Percentiles rank a stretch among this genome's conserved stretches.
These are phyloP conservation scores for Sporobolomyces pararoseus DNA, from an alignment of 768 basidiomycete genomes.

Conservation along the genomic window DNA sequence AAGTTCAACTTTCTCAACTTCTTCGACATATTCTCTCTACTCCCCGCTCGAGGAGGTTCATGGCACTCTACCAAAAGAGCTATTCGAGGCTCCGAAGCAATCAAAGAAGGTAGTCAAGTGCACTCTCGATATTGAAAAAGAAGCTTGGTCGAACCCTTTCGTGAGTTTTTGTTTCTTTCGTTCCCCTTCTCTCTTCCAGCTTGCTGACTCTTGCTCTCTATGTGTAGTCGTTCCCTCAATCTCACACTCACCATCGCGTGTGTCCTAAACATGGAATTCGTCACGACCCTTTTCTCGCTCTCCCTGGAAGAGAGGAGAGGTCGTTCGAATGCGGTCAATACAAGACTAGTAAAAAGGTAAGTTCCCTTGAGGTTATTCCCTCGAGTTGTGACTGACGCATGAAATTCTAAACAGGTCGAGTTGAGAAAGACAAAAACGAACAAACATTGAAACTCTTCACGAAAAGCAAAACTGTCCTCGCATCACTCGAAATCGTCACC, in stretches of 20 bases:
- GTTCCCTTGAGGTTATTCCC: neutral
- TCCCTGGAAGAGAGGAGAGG: conserved; percentile 20
- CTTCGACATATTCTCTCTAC: conserved; percentile 2
- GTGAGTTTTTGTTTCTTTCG: conserved; percentile 1
- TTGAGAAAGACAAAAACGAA: conserved; percentile 12
- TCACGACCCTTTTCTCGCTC: conserved; percentile 25
- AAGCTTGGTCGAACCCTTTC: conserved; percentile 8
- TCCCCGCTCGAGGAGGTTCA: conserved; percentile 9
- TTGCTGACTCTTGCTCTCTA: neutral
- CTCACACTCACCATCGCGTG: conserved; percentile 13
- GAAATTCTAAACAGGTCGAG: neutral
- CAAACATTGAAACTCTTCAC: neutral
- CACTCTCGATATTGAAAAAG: neutral
- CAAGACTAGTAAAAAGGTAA: conserved; percentile 1
- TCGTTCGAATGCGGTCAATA: neutral
- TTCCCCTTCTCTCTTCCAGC: neutral
- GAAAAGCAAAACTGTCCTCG: too few relatives aligned
- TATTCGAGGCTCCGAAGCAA: neutral
- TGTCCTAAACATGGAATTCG: conserved; percentile 33
- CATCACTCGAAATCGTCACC: too few relatives aligned
- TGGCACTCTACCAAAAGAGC: neutral
- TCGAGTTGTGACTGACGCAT: neutral
- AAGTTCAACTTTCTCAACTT: neutral
- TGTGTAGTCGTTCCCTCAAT: neutral
- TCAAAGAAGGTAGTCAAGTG: neutral